These are phyloP conservation scores for Cerrena zonata DNA, from an alignment of 1,284 basidiomycete genomes.

Conservation along the genomic window DNA sequence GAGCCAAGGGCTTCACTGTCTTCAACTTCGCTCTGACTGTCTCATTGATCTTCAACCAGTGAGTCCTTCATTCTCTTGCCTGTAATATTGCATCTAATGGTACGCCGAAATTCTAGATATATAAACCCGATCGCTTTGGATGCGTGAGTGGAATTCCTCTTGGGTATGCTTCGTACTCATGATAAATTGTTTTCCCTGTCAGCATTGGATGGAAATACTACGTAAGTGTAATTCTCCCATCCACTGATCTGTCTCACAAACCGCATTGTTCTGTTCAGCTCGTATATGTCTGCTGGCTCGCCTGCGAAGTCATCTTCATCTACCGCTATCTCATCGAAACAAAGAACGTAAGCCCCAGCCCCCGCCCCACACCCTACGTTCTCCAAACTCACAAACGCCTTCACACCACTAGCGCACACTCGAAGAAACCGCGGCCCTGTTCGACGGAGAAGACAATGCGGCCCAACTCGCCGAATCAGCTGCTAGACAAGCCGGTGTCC, in stretches of 20 bases:
- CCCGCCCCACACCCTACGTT: not conserved
- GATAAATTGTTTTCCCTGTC: not conserved
- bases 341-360: conserved; percentile 24
- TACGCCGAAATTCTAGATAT: conserved; percentile 22
- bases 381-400: not conserved
- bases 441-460: conserved; percentile 26
- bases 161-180: not conserved
- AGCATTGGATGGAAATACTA: conserved; percentile 34
- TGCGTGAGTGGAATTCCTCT: conserved; percentile 18
- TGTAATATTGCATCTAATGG: not conserved
- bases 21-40: conserved; percentile 48
- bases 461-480: conserved; percentile 20
- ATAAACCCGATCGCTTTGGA: conserved; percentile 38
- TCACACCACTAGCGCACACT: conserved; percentile 20
- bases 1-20: conserved; percentile 57
- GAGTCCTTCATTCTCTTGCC: conserved; percentile 8
- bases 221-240: conserved; percentile 15
- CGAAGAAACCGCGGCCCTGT: conserved; percentile 30
- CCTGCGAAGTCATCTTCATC: conserved; percentile 52
- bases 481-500: conserved; percentile 18
- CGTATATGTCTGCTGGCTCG: conserved; percentile 29
- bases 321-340: conserved; percentile 48
- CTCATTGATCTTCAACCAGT: conserved; percentile 58
- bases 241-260: not conserved
- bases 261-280: conserved; percentile 17